Percentiles rank a stretch among this genome's conserved stretches.
phyloP scores from a whole-genome alignment of 23 red algal species.

The Gracilariopsis chorda region DNA sequence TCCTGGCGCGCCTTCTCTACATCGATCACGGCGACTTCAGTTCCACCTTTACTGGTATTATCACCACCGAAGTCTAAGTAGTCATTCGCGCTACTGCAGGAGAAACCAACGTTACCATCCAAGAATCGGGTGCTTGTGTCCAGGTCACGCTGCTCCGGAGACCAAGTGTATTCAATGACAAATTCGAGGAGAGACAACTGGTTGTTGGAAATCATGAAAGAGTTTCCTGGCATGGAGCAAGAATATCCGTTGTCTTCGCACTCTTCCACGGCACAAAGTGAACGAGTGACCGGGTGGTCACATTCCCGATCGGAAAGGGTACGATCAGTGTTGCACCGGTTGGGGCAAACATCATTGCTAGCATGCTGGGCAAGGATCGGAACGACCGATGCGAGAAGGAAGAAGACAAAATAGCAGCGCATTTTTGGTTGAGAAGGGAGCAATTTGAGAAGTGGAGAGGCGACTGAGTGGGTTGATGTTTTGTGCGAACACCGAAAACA shows the following conservation, averaged over 20 bases:
- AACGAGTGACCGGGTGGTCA: background rate
- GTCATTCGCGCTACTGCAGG: background rate
- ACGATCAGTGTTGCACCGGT: background rate
- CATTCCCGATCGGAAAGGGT: background rate
- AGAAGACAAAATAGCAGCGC: too few relatives aligned
- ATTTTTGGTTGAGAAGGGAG: too few relatives aligned
- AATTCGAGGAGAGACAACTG: background rate
- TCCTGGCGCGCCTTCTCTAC: background rate
- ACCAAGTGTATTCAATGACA: background rate
- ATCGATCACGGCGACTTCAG: background rate
- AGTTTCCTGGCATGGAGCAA: background rate
- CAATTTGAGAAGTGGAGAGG: too few relatives aligned
- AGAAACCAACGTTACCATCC: background rate
- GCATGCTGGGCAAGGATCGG: background rate
- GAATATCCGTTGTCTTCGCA: background rate
- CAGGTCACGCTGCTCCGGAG: background rate
- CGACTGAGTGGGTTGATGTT: too few relatives aligned
- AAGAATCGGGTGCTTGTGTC: background rate
- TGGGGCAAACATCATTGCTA: background rate
- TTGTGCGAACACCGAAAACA: too few relatives aligned
- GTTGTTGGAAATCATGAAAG: background rate
- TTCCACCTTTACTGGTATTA: slow-evolving; percentile 20
- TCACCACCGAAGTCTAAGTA: slow-evolving; percentile 9
- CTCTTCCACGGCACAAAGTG: background rate
- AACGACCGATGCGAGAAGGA: background rate